Conservation (phyloP, 2,329 filamentous ascomycete genomes). For the Penicillium sp. region DNA sequence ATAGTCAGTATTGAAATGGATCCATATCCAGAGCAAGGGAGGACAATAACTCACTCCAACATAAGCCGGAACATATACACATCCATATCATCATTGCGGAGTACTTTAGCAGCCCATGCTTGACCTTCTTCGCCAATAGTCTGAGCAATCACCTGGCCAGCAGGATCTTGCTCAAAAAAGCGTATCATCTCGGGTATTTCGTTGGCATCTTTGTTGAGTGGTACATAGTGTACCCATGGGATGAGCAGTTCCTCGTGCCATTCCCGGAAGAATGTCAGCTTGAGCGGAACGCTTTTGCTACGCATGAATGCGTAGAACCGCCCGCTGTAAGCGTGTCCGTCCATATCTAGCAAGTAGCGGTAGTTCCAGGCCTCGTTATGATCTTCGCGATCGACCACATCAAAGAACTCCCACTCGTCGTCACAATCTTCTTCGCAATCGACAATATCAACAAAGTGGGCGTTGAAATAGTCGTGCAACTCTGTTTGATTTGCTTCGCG, state of each 20-base stretch:
- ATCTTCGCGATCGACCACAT: slow-evolving; percentile 55
- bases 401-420: slow-evolving; percentile 76
- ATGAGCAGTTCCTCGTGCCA: slow-evolving; percentile 61
- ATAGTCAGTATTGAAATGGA: not conserved
- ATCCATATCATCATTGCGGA: slow-evolving; percentile 62
- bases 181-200: slow-evolving; percentile 56
- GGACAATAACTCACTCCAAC: slow-evolving; percentile 34
- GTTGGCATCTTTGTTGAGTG: slow-evolving; percentile 52
- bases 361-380: slow-evolving; percentile 74
- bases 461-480: slow-evolving; percentile 72
- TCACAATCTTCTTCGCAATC: slow-evolving; percentile 88
- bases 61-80: slow-evolving; percentile 62
- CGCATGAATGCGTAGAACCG: slow-evolving; percentile 56
- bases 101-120: slow-evolving; percentile 56
- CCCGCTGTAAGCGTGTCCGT: slow-evolving; percentile 60
- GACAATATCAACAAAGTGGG: slow-evolving; percentile 78
- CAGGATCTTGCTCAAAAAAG: slow-evolving; percentile 48
- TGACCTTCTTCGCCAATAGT: slow-evolving; percentile 57
- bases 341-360: slow-evolving; percentile 52
- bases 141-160: slow-evolving; percentile 52
- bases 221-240: slow-evolving; percentile 61
- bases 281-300: slow-evolving; percentile 52
- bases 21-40: not conserved
- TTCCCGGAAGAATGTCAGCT: slow-evolving; percentile 56
- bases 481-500: slow-evolving; percentile 47